phyloP scores from a whole-genome alignment of 257 asterid species.

The Apocynum venetum region DNA sequence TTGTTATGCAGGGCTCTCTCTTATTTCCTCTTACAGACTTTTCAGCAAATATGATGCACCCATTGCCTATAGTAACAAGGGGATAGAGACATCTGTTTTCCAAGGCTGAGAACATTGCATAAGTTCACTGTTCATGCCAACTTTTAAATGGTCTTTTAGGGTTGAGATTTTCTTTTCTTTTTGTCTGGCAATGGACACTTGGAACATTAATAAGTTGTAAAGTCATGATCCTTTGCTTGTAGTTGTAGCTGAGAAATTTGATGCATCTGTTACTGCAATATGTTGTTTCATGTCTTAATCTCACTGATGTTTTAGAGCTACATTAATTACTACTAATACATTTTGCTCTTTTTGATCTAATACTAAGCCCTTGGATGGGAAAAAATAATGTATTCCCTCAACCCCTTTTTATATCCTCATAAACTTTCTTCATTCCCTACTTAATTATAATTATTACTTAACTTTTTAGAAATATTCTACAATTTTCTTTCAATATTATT shows the following conservation, averaged over 20 bases:
- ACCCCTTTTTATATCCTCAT: too few species aligned
- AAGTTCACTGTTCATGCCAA: too few species aligned
- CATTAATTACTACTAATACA: too few species aligned
- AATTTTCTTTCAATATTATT: too few species aligned
- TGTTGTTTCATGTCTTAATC: neutral
- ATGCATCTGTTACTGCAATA: neutral
- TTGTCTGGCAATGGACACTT: neutral
- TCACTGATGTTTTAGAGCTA: neutral
- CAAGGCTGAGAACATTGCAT: neutral
- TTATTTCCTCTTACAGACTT: slow-evolving; percentile 71
- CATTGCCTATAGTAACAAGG: slow-evolving; percentile 36
- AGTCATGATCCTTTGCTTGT: neutral
- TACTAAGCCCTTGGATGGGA: too few species aligned
- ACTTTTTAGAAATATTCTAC: too few species aligned
- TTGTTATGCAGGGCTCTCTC: slow-evolving; percentile 62
- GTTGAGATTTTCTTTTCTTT: too few species aligned
- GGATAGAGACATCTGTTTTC: slow-evolving; percentile 36
- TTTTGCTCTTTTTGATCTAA: too few species aligned
- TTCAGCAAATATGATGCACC: slow-evolving; percentile 90
- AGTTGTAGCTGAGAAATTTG: neutral
- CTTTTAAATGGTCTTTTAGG: neutral
- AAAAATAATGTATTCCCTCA: too few species aligned
- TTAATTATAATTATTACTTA: too few species aligned
- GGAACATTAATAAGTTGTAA: slow-evolving; percentile 3
- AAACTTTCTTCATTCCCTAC: too few species aligned